Evolutionary conservation across 805 yeast genomes (phyloP), one percentile per base, ranked within the genome.

Genomic region (Saturnispora sekii): DNA sequence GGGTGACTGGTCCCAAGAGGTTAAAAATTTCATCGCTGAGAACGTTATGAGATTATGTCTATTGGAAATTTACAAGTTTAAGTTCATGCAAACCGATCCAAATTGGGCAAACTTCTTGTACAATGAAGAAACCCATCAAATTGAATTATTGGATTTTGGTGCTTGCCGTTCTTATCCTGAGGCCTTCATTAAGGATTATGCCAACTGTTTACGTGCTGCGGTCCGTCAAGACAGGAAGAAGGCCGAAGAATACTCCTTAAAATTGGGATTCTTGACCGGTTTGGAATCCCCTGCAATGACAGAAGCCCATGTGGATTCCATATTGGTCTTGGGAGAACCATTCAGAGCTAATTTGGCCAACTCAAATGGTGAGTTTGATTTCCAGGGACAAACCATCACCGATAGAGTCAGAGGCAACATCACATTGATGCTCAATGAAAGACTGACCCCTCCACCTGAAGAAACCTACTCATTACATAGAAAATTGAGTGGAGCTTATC

Each of bases 61-160:
- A 40, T 70, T 74, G 53, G 98, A 93, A 64, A 84, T 93, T 61
- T 85, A 88, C 11, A 68, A 76, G 53, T 89, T 83, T 67, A 76
- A 74, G 56, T 90, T 82, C 66, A 93, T 93, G 98, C 98, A 93
- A 66, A 90, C 97, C 1, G 98, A 93, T 66, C 98, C 98, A 42
- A 93, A 93, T 63, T 93, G 98, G 98, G 97, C 98, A 38, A 93
- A 93, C 62, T 93, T 93, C 66, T 65, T 93, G 48, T 88, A 84
- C 67, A 88, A 93, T 58, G 69, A 69, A 31, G 53, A 67, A n/a
- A 78, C 88, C 2, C 64, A 74, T 21, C 79, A 82, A 61, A 77
- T 93, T 46, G 97, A 90, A 62, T 69, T 93, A 45, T 68, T 93
- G 43, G 98, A 93, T 65, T 93, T 93, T 64, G 98, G 98, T 40